Evolutionary conservation across 257 asterid genomes (phyloP), one percentile per base, ranked within the genome.

Genomic region (Lavandula angustifolia): DNA sequence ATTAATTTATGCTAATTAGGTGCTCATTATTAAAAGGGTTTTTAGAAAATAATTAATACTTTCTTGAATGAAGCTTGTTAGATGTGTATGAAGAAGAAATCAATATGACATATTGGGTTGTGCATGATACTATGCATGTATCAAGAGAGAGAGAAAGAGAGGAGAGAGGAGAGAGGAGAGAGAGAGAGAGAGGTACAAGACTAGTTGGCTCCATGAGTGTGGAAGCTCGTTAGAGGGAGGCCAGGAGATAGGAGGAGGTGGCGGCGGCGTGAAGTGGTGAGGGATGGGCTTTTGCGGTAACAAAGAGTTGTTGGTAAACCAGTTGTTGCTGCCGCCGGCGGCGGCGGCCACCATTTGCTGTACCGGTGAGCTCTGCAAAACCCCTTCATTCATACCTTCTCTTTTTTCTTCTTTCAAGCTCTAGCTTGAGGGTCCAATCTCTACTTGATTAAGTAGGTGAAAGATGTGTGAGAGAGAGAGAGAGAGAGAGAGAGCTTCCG

Each of bases 161-260:
- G 1, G 27, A 22, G 27, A 55, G 52, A 57, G 53, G 1, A 22
- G 27, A 22, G 27, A 22, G 27, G 71, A 56, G 58, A 72, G 64
- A 73, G 11, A 55, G 52, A 57, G 53, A 18, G 17, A 32, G 46
- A 2, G 7, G 56, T 88, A 88, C 95, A 79, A 31, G 71, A 86
- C 81, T 3, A 83, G 82, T 73, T 88, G 95, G 77, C 86, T 84
- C 89, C 88, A 88, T 14, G 96, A 82, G 22, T 75, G 87, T 0
- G 85, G 90, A 66, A 82, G 79, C 17, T 82, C 83, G 16, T 78
- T 85, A 64, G 46, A 43, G 64, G 80, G 73, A 62, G 71, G 53
- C 87, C 88, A 85, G n/a, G 84, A 42, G 32, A 80, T 43, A 37
- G 78, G 8, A 51, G 76, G 1, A 74, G 60, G 22, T 12, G 73